phyloP scores from a whole-genome alignment of 2,329 filamentous ascomycete species.

The Dactylellina leptospora region DNA sequence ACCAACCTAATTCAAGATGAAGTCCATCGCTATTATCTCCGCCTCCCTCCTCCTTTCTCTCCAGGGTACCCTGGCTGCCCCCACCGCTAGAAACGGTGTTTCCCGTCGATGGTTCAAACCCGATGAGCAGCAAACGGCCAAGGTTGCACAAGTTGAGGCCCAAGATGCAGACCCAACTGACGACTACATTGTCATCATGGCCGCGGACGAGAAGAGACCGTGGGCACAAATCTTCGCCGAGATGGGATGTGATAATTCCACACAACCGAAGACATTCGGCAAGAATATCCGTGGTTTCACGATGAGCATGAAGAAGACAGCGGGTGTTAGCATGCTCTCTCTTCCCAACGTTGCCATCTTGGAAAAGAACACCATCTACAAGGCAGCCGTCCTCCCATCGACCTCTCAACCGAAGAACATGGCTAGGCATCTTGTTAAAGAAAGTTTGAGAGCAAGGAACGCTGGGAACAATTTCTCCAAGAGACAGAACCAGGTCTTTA shows the following conservation, averaged over 20 bases:
- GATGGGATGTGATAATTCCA: conserved; percentile 53
- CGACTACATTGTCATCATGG: conserved; percentile 55
- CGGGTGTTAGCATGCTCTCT: conserved; percentile 43
- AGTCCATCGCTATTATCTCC: conserved; percentile 46
- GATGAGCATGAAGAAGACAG: conserved; percentile 52
- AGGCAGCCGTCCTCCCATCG: conserved; percentile 39
- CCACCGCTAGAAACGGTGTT: conserved; percentile 31
- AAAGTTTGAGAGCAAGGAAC: conserved; percentile 40
- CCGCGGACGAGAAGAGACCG: conserved; percentile 54
- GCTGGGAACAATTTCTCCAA: conserved; percentile 26
- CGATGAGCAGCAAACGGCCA: conserved; percentile 8
- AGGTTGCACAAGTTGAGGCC: conserved; percentile 8
- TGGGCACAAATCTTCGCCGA: conserved; percentile 55
- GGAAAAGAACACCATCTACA: conserved; percentile 46
- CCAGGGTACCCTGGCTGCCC: conserved; percentile 29
- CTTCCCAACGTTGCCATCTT: conserved; percentile 46
- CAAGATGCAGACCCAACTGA: conserved; percentile 29
- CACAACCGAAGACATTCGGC: conserved; percentile 60
- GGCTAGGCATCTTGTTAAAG: conserved; percentile 53
- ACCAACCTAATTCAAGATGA: conserved; percentile 42
- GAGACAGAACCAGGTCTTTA: conserved; percentile 36
- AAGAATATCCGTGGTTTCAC: conserved; percentile 55
- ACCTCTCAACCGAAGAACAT: conserved; percentile 41
- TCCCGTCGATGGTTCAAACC: conserved; percentile 39
- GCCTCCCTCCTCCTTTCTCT: conserved; percentile 40